Evolutionary conservation across 129 eudicot species (phyloP).

Genomic region (Logfia minima): DNA sequence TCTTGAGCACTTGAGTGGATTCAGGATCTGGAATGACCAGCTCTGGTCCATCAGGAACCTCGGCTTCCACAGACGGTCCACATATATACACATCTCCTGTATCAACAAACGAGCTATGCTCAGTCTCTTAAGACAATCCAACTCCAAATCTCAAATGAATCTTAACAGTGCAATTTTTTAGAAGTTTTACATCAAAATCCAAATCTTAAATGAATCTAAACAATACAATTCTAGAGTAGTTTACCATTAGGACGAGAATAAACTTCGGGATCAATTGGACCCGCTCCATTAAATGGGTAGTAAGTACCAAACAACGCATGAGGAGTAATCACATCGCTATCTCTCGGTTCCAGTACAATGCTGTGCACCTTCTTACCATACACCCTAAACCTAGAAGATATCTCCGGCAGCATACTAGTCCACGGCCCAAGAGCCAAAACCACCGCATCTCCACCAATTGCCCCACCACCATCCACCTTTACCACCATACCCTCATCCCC

Average conservation of each 20-base stretch:
- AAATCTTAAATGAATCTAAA: not conserved
- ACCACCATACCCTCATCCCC: conserved; percentile 45
- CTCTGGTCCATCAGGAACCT: conserved; percentile 77
- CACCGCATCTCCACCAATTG: conserved; percentile 55
- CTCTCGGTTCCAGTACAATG: conserved; percentile 65
- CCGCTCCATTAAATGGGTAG: conserved; percentile 45
- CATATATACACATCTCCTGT: conserved; percentile 85
- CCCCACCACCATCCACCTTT: conserved; percentile 54
- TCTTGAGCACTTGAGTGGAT: conserved; percentile 56
- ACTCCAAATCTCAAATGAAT: not conserved
- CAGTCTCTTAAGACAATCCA: not conserved
- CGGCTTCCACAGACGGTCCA: conserved; percentile 63
- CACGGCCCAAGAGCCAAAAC: conserved; percentile 58
- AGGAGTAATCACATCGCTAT: conserved; percentile 51
- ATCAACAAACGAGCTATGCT: not conserved
- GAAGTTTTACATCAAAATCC: not conserved
- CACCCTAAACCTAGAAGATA: conserved; percentile 50
- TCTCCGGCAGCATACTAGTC: conserved; percentile 48
- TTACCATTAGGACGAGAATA: conserved; percentile 79
- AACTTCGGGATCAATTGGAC: conserved; percentile 72
- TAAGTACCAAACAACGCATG: conserved; percentile 70
- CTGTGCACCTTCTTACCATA: conserved; percentile 81
- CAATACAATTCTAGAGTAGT: not conserved
- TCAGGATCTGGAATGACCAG: conserved; percentile 52
- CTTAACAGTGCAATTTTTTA: not conserved